phyloP scores from a whole-genome alignment of 2,329 filamentous ascomycete species.

The Grosmannia clavigera region DNA sequence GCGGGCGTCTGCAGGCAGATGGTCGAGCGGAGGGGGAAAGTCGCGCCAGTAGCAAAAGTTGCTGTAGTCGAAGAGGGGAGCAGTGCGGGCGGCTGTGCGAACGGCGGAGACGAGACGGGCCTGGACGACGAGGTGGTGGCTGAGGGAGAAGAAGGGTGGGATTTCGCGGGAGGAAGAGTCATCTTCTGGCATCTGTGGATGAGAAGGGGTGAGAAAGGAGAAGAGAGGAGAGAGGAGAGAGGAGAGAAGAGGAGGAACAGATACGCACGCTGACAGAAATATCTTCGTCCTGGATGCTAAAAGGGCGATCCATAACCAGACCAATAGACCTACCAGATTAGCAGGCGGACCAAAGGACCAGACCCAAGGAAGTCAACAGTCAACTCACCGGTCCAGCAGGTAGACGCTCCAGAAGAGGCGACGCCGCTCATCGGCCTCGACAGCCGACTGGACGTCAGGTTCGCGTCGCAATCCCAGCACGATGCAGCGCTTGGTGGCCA shows the following conservation, averaged over 20 bases:
- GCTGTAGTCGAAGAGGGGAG: conserved; percentile 6
- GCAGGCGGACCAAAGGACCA: neutral
- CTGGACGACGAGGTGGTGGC: conserved; percentile 7
- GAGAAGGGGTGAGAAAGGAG: neutral
- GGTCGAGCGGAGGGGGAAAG: neutral
- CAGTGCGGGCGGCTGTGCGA: neutral
- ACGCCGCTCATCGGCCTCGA: neutral
- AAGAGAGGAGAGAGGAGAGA: neutral
- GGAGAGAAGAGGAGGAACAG: too few species aligned
- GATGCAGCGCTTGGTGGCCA: conserved; percentile 19
- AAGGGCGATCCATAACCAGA: conserved; percentile 1
- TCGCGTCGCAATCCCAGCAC: conserved; percentile 17
- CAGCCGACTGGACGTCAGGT: neutral
- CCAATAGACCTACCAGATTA: neutral
- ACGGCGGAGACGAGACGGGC: conserved; percentile 7
- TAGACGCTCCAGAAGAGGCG: conserved; percentile 2
- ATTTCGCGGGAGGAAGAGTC: neutral
- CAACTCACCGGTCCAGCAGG: neutral
- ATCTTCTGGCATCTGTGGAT: conserved; percentile 1
- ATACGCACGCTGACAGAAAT: neutral
- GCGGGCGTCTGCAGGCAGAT: neutral
- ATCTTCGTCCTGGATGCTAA: conserved; percentile 3
- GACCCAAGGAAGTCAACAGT: neutral
- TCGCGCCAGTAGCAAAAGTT: conserved; percentile 10
- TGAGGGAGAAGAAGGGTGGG: neutral